Evolutionary conservation across 176 grass and related monocot genomes (phyloP).

Genomic region (Aegilops speltoides): DNA sequence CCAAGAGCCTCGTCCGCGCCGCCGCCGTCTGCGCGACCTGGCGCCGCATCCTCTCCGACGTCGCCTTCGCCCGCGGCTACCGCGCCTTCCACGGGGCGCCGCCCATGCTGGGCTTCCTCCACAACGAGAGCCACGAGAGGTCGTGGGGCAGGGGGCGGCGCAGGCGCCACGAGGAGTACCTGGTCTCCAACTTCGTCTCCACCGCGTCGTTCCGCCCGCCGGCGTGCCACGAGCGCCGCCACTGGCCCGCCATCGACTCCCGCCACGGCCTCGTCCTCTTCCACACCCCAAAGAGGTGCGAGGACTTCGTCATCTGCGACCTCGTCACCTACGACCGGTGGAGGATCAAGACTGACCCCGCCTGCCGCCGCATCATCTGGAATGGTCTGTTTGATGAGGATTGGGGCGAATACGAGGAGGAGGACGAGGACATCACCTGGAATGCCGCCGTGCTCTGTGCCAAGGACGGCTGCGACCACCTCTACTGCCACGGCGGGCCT

Average conservation of each 20-base stretch:
- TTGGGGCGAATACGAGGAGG: too few species aligned
- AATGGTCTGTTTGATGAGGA: too few species aligned
- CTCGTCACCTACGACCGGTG: constrained; percentile 9
- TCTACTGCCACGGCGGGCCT: neutral
- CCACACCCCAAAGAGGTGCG: neutral
- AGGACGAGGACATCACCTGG: neutral
- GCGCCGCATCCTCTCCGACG: neutral
- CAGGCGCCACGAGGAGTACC: neutral
- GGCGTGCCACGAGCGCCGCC: neutral
- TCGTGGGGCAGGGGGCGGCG: neutral
- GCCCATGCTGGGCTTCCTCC: constrained; percentile 8
- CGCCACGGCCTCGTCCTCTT: constrained; percentile 6
- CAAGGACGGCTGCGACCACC: neutral
- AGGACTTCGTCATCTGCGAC: neutral
- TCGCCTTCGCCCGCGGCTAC: neutral
- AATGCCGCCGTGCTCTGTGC: neutral
- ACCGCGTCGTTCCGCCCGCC: neutral
- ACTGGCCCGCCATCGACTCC: neutral
- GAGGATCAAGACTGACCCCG: neutral
- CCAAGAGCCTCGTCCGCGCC: neutral
- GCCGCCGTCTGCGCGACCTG: neutral
- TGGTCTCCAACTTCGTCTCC: neutral
- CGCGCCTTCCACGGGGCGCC: neutral
- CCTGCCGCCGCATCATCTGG: neutral
- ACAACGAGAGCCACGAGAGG: neutral